phyloP scores from a whole-genome alignment of 352 stramenopile genomes.

The Globisporangium spiculum region DNA sequence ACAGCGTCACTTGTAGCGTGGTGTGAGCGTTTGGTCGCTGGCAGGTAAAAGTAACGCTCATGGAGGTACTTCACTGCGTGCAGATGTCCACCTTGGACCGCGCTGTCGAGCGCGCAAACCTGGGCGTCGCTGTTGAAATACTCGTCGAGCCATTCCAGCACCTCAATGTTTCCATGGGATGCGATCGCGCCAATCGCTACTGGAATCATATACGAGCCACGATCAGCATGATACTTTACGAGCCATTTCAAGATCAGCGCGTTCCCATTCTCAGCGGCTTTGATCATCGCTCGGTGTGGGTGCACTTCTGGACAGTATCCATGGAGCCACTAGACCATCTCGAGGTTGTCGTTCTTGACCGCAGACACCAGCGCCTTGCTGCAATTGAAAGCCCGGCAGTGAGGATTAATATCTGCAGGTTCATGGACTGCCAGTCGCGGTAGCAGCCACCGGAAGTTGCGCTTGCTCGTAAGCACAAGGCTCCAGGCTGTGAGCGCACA shows the following conservation, averaged over 20 bases:
- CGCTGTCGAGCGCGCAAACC: neutral
- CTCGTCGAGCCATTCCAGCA: neutral
- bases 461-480: neutral
- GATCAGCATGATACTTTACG: neutral
- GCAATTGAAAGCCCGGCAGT: neutral
- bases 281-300: neutral
- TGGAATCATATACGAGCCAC: neutral
- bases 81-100: neutral
- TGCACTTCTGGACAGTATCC: neutral
- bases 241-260: neutral
- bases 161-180: neutral
- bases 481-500: neutral
- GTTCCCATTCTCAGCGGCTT: neutral
- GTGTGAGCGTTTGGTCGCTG: neutral
- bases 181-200: neutral
- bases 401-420: neutral
- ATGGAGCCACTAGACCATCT: neutral
- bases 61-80: neutral
- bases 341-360: neutral
- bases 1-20: neutral
- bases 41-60: neutral
- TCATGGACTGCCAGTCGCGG: neutral
- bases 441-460: neutral
- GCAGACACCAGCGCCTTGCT: neutral
- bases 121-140: neutral